Conservation (phyloP, 371 early-diverging fungal species). For the Cladochytrium tenue region DNA sequence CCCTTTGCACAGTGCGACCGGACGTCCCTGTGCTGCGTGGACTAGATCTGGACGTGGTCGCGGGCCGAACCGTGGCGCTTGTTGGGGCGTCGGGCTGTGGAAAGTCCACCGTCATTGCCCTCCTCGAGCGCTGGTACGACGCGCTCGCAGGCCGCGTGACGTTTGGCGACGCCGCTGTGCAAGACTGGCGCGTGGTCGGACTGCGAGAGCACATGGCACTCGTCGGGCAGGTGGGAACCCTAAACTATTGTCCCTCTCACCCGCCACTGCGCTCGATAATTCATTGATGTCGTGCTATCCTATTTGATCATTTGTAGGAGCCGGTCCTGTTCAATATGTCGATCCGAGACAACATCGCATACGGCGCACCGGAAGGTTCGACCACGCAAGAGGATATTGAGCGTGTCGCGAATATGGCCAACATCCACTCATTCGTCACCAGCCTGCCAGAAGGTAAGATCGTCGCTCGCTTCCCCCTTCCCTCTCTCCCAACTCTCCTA, state of each 20-base stretch:
- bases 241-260: no score
- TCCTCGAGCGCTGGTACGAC: constrained; percentile 71
- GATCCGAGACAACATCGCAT: constrained; percentile 46
- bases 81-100: constrained; percentile 77
- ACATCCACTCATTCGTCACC: constrained; percentile 62
- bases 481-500: no score
- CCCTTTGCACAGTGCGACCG: constrained; percentile 74
- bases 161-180: constrained; percentile 68
- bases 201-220: constrained; percentile 76
- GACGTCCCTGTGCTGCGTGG: constrained; percentile 74
- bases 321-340: constrained; percentile 48
- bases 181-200: constrained; percentile 61
- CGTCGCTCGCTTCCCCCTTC: no score
- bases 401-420: constrained; percentile 64
- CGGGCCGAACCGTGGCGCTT: constrained; percentile 60
- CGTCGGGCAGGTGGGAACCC: constrained; percentile 78
- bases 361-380: constrained; percentile 39
- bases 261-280: background rate
- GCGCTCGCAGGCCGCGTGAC: constrained; percentile 60
- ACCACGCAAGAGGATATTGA: constrained; percentile 59
- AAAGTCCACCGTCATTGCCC: constrained; percentile 80
- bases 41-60: constrained; percentile 65
- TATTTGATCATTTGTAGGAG: constrained; percentile 55
- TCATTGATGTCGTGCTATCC: background rate
- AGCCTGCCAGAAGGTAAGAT: constrained; percentile 37